Evolutionary conservation across 2,329 filamentous ascomycete genomes (phyloP), one percentile per base, ranked within the genome.

Genomic region (Alternaria ethzedia): DNA sequence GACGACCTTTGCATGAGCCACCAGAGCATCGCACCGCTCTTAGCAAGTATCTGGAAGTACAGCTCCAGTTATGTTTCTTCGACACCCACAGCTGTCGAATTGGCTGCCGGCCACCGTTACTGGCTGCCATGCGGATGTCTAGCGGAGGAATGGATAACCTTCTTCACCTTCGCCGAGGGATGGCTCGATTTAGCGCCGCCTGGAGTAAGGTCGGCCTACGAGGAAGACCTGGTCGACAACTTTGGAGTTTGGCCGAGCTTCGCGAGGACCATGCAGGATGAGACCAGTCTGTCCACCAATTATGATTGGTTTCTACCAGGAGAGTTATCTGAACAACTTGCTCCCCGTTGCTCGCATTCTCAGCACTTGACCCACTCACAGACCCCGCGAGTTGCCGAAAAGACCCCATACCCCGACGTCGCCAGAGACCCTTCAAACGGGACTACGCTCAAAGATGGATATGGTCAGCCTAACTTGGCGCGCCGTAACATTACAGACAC

Each of bases 21-120:
- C 30, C 6, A 23, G 13, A 9, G 11, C 13, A 41, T 52, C 9
- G 13, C 11, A 20, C n/a, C 20, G 3, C 20, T 36, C 12, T 41
- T 52, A 30, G 49, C 32, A 21, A 7, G 5, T 15, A 52, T 52
- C 28, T 52, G 49, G 49, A 21, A 41, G 20, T 52, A 41, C 30
- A 52, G 30, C 30, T 41, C 30, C 6, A 52, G 6, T 20, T 0
- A 5, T 15, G 26, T 17, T 21, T 36, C 23, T n/a, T 15, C 23
- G 21, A 20, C 15, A 30, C 6, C 13, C 13, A 41, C 20, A 25
- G 11, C 28, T 20, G 36, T 49, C 20, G 61, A 63, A 25, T 13
- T 26, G n/a, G 30, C 25, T 28, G 61, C 61, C 12, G 56, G 61
- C 17, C 54, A 55, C 56, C 56, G 50, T 13, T 63, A 59, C 23